Base-by-base conservation (phyloP, 2,329 filamentous ascomycete genomes). In the Pseudopyrenochaeta lycopersici region DNA sequence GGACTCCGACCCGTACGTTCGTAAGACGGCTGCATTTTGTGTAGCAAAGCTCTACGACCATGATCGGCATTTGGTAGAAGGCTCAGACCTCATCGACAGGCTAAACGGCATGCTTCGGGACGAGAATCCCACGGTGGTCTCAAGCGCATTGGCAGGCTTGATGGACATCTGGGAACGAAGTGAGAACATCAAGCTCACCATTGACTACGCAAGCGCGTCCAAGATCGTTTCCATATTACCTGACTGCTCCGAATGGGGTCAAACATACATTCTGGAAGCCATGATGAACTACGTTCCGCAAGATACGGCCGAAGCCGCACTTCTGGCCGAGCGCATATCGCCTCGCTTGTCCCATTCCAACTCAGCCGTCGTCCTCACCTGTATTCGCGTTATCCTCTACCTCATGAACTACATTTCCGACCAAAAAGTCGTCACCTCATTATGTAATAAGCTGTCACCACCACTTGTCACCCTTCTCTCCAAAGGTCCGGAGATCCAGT, bases 161-260 rank as follows among this genome's bases (percentile, higher is more conserved):
- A 95, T 97, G 86, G 95, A 99, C 76, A 98, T 99, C 44, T 99
- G 95, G 95, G 95, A 98, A 75, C 85, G 94, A 53, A 98, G 93
- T 73, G 94, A 98, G 76, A 92, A 90, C 53, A 99, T 99, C 77
- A 97, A 97, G 75, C 87, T 99, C 59, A 98, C 95, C 3, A 97
- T 99, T 67, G 95, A 99, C 78, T 98, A 99, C 74, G 87, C 88
- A 58, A 99, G 96, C 77, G 95, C 95, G 21, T 98, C 94, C 46
- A 99, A 99, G 79, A 95, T 99, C 82, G 92, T 98, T 31, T 92
- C 95, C 38, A 98, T 99, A 56, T 78, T 99, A 20, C 89, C 95
- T 1, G 95, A 99, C 74, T 98, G 95, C 79, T 98, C 95, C 15
- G 95, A 99, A 84, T 99, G 95, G 95, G 94, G 95, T 36, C 95